These are phyloP conservation scores for Gossypium schwendimanii DNA, from an alignment of 441 rosid species.

Conservation along the genomic window DNA sequence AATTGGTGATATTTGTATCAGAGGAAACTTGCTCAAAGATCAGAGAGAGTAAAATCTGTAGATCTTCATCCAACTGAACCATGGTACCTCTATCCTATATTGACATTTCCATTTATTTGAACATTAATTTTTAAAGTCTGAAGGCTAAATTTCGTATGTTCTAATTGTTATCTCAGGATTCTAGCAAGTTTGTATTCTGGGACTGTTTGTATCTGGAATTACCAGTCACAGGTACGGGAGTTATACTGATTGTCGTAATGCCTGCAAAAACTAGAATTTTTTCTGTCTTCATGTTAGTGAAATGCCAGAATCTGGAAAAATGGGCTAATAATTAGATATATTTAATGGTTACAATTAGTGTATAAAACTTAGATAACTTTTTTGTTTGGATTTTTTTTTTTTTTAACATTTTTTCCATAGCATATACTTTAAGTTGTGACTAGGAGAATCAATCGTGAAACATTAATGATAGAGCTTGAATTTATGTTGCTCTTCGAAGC, in stretches of 20 bases:
- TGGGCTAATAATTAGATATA: background rate
- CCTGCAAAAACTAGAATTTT: background rate
- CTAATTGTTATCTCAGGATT: conserved; percentile 38
- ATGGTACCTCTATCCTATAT: conserved; percentile 43
- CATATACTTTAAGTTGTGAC: no score
- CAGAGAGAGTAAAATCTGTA: conserved; percentile 82
- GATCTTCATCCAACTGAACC: conserved; percentile 85
- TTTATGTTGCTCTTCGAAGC: background rate
- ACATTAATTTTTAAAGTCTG: background rate
- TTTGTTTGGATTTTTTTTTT: background rate
- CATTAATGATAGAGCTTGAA: background rate
- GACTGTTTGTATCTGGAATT: conserved; percentile 69
- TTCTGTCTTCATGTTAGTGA: background rate
- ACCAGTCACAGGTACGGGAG: conserved; percentile 58
- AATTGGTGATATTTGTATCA: conserved; percentile 26
- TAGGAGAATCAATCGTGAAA: background rate
- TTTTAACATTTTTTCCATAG: background rate
- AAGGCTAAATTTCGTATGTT: background rate
- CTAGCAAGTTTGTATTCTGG: conserved; percentile 71
- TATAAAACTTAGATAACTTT: background rate
- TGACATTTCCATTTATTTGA: background rate
- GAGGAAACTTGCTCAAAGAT: conserved; percentile 67
- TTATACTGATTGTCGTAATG: background rate
- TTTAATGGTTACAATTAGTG: background rate
- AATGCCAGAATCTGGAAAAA: background rate